Conservation (phyloP, 768 basidiomycete species). For the Clitopilus passeckerianus region DNA sequence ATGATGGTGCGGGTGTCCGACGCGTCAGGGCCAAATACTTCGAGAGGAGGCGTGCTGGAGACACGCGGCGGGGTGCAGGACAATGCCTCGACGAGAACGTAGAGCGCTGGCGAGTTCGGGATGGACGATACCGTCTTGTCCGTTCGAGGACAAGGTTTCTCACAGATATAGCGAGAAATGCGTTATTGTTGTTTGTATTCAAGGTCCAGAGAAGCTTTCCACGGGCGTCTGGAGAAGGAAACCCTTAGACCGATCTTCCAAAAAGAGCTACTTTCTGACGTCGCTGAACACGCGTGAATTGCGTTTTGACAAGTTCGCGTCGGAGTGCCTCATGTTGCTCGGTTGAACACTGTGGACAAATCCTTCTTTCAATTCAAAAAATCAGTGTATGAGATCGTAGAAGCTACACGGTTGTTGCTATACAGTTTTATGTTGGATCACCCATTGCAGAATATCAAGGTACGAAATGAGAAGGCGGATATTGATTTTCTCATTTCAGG, state of each 20-base stretch:
- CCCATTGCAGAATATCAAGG: neutral
- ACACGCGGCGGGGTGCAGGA: conserved; percentile 42
- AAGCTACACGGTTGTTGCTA: neutral
- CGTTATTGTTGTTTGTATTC: conserved; percentile 33
- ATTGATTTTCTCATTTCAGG: neutral
- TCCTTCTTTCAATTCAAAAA: conserved; percentile 7
- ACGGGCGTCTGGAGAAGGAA: conserved; percentile 19
- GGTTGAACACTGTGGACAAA: conserved; percentile 17
- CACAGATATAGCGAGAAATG: conserved; percentile 28
- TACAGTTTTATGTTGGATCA: neutral
- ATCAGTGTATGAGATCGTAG: neutral
- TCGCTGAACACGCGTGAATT: conserved; percentile 29
- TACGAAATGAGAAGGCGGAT: neutral
- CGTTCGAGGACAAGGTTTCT: conserved; percentile 2
- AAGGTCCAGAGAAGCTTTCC: conserved; percentile 21
- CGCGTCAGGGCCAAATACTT: conserved; percentile 31
- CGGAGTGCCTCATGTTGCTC: conserved; percentile 29
- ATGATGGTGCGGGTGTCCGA: conserved; percentile 33
- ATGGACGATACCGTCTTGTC: conserved; percentile 2
- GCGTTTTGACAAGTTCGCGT: conserved; percentile 28
- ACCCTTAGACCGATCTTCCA: conserved; percentile 19
- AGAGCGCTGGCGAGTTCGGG: conserved; percentile 11
- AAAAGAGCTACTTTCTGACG: conserved; percentile 12
- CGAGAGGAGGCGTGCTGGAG: conserved; percentile 5
- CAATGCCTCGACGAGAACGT: conserved; percentile 26